A percentile compares a stretch with the other conserved stretches of the same genome.
Evolutionary conservation across 176 grass and related monocot genomes (phyloP).

Genomic region (Lolium multiflorum): DNA sequence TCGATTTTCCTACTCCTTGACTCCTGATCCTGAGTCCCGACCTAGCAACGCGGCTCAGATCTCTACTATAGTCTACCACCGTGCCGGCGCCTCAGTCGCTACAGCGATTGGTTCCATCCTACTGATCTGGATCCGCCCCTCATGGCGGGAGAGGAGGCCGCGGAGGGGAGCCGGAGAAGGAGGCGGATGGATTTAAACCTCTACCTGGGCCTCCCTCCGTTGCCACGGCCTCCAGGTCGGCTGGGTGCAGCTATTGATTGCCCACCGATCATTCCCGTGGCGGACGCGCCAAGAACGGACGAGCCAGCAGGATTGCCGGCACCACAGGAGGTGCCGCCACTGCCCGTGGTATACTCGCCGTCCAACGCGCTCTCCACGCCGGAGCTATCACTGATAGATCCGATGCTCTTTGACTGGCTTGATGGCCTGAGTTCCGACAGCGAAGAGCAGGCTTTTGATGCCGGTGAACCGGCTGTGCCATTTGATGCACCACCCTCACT

Average conservation of each 20-base stretch:
- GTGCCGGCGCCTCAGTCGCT: not conserved
- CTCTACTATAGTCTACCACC: not conserved
- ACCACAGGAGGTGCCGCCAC: not conserved
- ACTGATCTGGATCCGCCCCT: not conserved
- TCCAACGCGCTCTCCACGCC: slow-evolving; percentile 58
- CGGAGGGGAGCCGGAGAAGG: slow-evolving; percentile 42
- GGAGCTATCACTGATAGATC: slow-evolving; percentile 43
- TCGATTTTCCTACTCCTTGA: not conserved
- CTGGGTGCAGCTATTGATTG: slow-evolving; percentile 33
- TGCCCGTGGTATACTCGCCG: slow-evolving; percentile 35
- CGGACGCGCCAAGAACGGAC: not conserved
- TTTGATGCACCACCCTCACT: not conserved
- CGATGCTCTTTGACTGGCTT: slow-evolving; percentile 37
- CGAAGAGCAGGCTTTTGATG: slow-evolving; percentile 27
- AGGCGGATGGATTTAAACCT: slow-evolving; percentile 68
- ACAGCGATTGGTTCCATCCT: not conserved
- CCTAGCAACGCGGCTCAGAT: not conserved
- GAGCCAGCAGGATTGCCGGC: not conserved
- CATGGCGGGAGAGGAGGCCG: slow-evolving; percentile 41
- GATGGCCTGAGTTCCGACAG: slow-evolving; percentile 20
- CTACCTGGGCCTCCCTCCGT: slow-evolving; percentile 61
- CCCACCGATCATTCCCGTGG: not conserved
- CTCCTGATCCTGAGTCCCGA: not conserved
- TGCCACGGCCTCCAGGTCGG: slow-evolving; percentile 45
- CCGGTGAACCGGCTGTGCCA: slow-evolving; percentile 11